A percentile compares a stretch with the other conserved stretches of the same genome.
Evolutionary conservation across 2,329 filamentous ascomycete genomes (phyloP).

Genomic region (Arthrobotrys megalospora): DNA sequence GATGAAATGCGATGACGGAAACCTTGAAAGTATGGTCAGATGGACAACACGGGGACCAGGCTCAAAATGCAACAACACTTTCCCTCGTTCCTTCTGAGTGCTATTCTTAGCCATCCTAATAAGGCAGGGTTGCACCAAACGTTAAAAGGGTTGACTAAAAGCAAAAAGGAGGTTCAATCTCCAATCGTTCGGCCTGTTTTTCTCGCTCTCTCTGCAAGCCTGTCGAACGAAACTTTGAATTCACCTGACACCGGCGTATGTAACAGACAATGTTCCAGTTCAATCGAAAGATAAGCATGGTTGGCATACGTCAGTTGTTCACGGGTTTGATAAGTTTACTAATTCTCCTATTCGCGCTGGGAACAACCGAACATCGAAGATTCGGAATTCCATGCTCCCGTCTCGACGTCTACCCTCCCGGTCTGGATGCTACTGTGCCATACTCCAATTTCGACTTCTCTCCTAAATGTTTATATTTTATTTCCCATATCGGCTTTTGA

Average conservation of each 20-base stretch:
- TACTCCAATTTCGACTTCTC: slow-evolving; percentile 17
- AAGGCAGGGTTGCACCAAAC: slow-evolving; percentile 56
- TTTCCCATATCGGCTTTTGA: slow-evolving; percentile 50
- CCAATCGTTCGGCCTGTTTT: slow-evolving; percentile 20
- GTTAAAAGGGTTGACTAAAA: slow-evolving; percentile 35
- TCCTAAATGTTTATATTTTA: slow-evolving; percentile 8
- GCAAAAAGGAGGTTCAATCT: slow-evolving; percentile 3
- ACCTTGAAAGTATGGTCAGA: slow-evolving; percentile 24
- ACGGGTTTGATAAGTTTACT: neutral
- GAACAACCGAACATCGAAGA: slow-evolving; percentile 5
- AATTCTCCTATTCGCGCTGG: slow-evolving; percentile 18
- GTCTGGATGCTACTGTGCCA: slow-evolving; percentile 37
- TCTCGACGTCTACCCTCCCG: slow-evolving; percentile 3
- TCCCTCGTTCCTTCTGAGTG: neutral
- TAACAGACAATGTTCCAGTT: neutral
- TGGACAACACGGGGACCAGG: slow-evolving; percentile 39
- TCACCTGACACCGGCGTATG: slow-evolving; percentile 32
- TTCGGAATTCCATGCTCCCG: slow-evolving; percentile 2
- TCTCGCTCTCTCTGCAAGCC: neutral
- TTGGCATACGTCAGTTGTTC: slow-evolving; percentile 38
- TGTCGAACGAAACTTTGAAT: neutral
- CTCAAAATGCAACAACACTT: slow-evolving; percentile 60
- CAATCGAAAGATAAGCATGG: slow-evolving; percentile 16
- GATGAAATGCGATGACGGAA: slow-evolving; percentile 10
- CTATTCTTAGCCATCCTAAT: slow-evolving; percentile 53